Conservation (phyloP, 1,284 basidiomycete genomes). For the Vanrija pseudolonga region DNA sequence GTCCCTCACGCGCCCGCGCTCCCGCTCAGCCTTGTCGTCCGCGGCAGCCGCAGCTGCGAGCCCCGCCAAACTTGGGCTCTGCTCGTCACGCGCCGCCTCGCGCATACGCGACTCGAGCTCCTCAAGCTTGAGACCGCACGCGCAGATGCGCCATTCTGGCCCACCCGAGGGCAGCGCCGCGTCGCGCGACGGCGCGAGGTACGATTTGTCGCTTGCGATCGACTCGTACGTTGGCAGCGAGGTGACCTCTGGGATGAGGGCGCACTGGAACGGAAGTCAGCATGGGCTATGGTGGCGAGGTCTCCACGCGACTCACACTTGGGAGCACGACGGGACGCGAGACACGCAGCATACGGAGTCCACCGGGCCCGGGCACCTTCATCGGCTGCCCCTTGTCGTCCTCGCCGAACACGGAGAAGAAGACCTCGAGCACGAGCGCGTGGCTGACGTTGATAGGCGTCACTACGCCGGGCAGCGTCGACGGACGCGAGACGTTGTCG, state of each 20-base stretch:
- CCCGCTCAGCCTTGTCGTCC: constrained; percentile 1
- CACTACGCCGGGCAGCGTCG: constrained; percentile 23
- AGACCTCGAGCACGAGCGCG: constrained; percentile 29
- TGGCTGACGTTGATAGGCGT: constrained; percentile 39
- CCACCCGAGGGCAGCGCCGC: background rate
- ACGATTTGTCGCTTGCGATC: constrained; percentile 1
- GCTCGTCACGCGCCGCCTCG: background rate
- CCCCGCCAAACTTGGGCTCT: background rate
- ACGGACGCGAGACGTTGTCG: constrained; percentile 21
- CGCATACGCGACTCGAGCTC: constrained; percentile 29
- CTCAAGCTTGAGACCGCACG: constrained; percentile 31
- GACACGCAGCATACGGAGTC: constrained; percentile 25
- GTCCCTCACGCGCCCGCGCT: constrained; percentile 5
- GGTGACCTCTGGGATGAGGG: constrained; percentile 11
- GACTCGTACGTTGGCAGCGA: constrained; percentile 14
- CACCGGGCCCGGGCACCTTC: constrained; percentile 22
- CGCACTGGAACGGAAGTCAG: background rate
- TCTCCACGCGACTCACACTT: constrained; percentile 28
- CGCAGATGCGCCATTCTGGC: constrained; percentile 22
- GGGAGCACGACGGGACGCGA: constrained; percentile 27
- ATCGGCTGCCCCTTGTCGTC: constrained; percentile 16
- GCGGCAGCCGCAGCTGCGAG: constrained; percentile 1
- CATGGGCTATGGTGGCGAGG: background rate
- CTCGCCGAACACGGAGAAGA: constrained; percentile 32
- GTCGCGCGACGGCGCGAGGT: constrained; percentile 1